A percentile compares a stretch with the other conserved stretches of the same genome.
These are phyloP conservation scores for Daedaleopsis nitida DNA, from an alignment of 768 basidiomycete genomes.

Conservation along the genomic window DNA sequence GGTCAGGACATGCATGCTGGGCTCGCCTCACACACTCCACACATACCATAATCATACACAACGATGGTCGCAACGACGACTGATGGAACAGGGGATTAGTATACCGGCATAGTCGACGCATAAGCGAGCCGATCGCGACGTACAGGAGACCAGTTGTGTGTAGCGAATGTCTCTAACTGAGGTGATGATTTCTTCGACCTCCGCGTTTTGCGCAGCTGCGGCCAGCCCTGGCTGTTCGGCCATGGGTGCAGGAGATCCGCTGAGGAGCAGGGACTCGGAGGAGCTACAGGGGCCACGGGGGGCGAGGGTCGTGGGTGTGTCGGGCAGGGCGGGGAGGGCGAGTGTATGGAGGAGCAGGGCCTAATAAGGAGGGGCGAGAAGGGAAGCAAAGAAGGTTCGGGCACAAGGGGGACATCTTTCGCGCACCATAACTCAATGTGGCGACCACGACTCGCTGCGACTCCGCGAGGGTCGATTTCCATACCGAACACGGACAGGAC, in stretches of 20 bases:
- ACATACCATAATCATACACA: constrained; percentile 27
- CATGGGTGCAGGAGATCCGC: not conserved
- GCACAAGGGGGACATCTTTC: not conserved
- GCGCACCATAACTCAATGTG: not conserved
- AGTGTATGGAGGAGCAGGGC: not conserved
- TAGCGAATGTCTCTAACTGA: constrained; percentile 9
- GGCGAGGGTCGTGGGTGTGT: not conserved
- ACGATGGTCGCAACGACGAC: constrained; percentile 24
- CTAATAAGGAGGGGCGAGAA: not conserved
- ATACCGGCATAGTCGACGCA: no score
- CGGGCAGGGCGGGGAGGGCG: not conserved
- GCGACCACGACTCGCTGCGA: not conserved
- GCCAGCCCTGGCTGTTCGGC: not conserved
- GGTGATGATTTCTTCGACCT: constrained; percentile 3
- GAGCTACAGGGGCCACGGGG: not conserved
- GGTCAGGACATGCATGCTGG: not conserved
- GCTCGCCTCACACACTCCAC: not conserved
- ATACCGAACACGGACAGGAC: not conserved
- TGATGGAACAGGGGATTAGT: not conserved
- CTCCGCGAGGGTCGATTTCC: not conserved
- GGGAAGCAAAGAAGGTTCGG: not conserved
- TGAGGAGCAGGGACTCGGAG: no score
- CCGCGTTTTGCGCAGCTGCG: not conserved
- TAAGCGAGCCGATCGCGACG: no score
- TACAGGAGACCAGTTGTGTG: constrained; percentile 14